These are phyloP conservation scores for Penicillium dipodomyicola DNA, from an alignment of 495 filamentous ascomycete species.

Conservation along the genomic window DNA sequence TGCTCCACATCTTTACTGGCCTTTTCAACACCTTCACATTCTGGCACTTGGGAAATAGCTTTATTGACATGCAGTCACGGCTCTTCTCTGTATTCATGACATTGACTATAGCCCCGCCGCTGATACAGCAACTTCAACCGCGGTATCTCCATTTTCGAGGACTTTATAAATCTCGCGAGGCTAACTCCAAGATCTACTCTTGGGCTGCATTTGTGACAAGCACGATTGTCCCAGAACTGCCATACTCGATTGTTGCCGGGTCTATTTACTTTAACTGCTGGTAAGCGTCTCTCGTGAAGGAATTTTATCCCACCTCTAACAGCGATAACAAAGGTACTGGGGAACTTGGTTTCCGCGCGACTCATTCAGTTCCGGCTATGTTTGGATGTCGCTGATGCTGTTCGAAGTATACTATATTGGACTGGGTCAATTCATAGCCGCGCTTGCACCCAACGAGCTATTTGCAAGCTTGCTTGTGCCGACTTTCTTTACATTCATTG, in stretches of 20 bases:
- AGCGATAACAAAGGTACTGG: conserved; percentile 38
- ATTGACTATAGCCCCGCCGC: conserved; percentile 58
- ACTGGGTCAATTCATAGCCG: conserved; percentile 74
- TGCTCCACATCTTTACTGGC: conserved; percentile 62
- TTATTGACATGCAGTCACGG: conserved; percentile 61
- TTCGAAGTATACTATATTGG: conserved; percentile 73
- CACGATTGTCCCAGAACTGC: conserved; percentile 49
- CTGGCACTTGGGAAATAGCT: conserved; percentile 55
- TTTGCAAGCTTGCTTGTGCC: conserved; percentile 68
- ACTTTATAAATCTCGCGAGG: conserved; percentile 48
- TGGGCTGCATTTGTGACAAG: conserved; percentile 52
- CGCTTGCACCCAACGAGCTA: conserved; percentile 68
- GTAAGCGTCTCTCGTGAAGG: conserved; percentile 30
- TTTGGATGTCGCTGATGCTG: conserved; percentile 60
- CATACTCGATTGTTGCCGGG: conserved; percentile 51
- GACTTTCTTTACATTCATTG: conserved; percentile 61
- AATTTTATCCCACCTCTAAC: background rate
- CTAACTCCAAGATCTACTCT: conserved; percentile 52
- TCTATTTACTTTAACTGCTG: conserved; percentile 58
- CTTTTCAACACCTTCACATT: conserved; percentile 68
- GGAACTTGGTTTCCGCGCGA: conserved; percentile 53
- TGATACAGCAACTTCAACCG: conserved; percentile 61
- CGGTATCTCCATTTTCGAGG: conserved; percentile 46
- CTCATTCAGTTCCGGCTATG: conserved; percentile 54
- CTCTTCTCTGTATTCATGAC: conserved; percentile 74